A percentile compares a stretch with the other conserved stretches of the same genome.
phyloP scores from a whole-genome alignment of 2,329 filamentous ascomycete species.

The Penicillium sp. region DNA sequence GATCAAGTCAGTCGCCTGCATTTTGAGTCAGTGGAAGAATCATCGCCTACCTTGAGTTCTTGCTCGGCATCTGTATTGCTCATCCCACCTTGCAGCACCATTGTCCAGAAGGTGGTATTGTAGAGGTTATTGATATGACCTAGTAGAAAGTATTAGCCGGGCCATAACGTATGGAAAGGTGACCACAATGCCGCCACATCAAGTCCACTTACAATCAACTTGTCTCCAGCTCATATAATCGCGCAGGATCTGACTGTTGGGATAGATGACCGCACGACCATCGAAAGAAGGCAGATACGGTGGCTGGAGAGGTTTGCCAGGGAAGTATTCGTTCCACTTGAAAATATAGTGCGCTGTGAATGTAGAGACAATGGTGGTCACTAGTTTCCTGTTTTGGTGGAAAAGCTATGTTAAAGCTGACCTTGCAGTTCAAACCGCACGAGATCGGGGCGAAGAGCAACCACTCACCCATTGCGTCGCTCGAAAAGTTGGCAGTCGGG shows the following conservation, averaged over 20 bases:
- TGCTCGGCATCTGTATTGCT: slow-evolving; percentile 75
- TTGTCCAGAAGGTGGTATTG: slow-evolving; percentile 92
- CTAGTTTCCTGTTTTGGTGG: slow-evolving; percentile 66
- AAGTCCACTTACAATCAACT: slow-evolving; percentile 71
- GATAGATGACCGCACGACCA: slow-evolving; percentile 85
- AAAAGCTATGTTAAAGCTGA: background rate
- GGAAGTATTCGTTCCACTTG: slow-evolving; percentile 73
- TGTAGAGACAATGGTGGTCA: slow-evolving; percentile 84
- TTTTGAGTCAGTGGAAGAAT: background rate
- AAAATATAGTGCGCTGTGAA: slow-evolving; percentile 90
- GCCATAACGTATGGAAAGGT: background rate
- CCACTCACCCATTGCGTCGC: slow-evolving; percentile 66
- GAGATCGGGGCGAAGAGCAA: background rate
- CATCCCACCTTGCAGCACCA: slow-evolving; percentile 75
- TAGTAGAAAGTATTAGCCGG: slow-evolving; percentile 35
- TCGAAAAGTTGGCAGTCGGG: slow-evolving; percentile 81
- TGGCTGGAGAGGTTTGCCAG: slow-evolving; percentile 63
- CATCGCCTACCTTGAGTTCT: slow-evolving; percentile 61
- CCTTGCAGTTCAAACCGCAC: background rate
- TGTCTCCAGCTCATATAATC: slow-evolving; percentile 98
- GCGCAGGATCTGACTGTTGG: slow-evolving; percentile 71
- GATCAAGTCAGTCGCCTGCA: slow-evolving; percentile 4
- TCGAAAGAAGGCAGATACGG: slow-evolving; percentile 82
- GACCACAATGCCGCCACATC: background rate
- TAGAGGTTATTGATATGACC: slow-evolving; percentile 98